Base-by-base conservation (phyloP, 495 filamentous ascomycete species). In the Hypoxylon cercidicola region DNA sequence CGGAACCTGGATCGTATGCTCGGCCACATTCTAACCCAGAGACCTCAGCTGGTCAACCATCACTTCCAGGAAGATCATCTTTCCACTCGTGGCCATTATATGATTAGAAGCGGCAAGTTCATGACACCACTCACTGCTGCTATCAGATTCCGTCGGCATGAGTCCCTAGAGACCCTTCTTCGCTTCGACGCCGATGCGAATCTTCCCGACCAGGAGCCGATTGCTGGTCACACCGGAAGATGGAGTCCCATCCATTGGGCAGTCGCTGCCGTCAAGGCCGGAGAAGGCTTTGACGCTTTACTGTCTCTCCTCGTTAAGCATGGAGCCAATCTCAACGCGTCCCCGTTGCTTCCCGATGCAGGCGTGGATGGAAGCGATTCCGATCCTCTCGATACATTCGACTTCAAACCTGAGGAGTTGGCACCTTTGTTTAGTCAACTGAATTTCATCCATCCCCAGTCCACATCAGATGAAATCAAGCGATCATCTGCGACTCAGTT, bases 181-280 rank as follows among this genome's bases (percentile, higher is more conserved):
- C 3, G 10, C 4, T 18, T 0, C 11, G 57, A 46, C 7, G 63
- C 52, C 3, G 32, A 61, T 21, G 28, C 23, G 0, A 57, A 47
- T 5, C 4, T 18, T 1, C 34, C 56, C 0, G 63, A 55, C 11
- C 0, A 11, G 9, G 16, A 8, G 12, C 4, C 7, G 13, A 11
- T 28, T 28, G 10, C 8, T 32, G 8, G 30, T 32, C 0, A 46
- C 1, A 2, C 2, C 0, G 15, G 9, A 4, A 39, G 2, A 1
- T 57, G 56, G 57, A 18, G 5, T 20, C 63, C 63, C 3, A 51
- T 66, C 16, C 39, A 66, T 3, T 62, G 52, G 51, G 57, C 51
- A 4, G 23, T 32, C 1, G 11, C 8, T 7, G 0, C 23, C 10
- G 3, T 41, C 10, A 16, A 15, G 1, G 9, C n/a, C 10, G 34